Evolutionary conservation across 352 stramenopile species (phyloP), one percentile per base, ranked within the genome.

Genomic region (Globisporangium nodosum): DNA sequence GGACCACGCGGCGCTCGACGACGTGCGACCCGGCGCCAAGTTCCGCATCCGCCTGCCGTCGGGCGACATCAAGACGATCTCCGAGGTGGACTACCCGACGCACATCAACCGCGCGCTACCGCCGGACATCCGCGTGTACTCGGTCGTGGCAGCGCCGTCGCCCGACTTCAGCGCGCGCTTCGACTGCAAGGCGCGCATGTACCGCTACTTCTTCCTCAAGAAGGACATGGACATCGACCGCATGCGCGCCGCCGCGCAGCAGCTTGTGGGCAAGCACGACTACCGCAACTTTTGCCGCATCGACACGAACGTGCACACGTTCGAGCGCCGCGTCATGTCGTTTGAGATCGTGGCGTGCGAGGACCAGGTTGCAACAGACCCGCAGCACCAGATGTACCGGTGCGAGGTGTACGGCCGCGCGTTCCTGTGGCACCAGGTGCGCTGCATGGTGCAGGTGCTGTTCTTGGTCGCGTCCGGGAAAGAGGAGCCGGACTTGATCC

Each of bases 201-300:
- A 99, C 71, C 85, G 96, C 39, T 99, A 99, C 69, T 99, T 98
- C 62, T 99, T 99, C 70, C 58, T 91, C 51, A 66, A 65, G 31
- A 81, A 83, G 20, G 64, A 86, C 35, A 59, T 91, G 51, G 74
- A 91, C 63, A 74, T 94, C 31, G 73, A 75, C 5, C 69, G 67
- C 5, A 99, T 99, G 93, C 71, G 76, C 5, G n/a, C 59, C 8
- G 96, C 86, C 4, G 85, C 97, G 5, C 51, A 85, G 27, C 68
- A 77, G 33, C 85, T 99, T 52, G 78, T 98, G 4, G 97, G 97
- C 11, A 79, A 88, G 51, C 96, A 99, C 69, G 97, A 99, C 74
- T 99, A 98, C 73, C 90, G 97, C 52, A 99, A 99, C 68, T 98
- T 99, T 60, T 99, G 96, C 68, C 98, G 98, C 65, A 99, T 99